Evolutionary conservation across 768 basidiomycete genomes (phyloP), one percentile per base, ranked within the genome.

Genomic region (Paxillus ammoniavirescens): DNA sequence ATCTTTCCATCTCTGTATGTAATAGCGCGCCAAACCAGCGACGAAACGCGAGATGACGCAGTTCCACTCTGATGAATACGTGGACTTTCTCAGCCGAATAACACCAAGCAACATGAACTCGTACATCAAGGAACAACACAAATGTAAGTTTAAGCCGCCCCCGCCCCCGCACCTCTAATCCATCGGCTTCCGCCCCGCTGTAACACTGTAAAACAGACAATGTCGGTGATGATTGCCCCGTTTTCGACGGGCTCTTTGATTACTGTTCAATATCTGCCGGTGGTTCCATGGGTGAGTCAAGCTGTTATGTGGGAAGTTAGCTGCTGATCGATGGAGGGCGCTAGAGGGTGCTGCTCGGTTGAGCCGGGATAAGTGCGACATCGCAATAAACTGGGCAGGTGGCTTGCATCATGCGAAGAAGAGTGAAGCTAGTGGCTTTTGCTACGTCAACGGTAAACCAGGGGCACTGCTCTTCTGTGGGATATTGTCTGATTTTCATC

Each of bases 211-310:
- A 10, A 13, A 38, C 59, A 97, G 94, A 96, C 72, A 98, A 98
- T 58, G 94, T 98, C 18, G 97, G 96, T 33, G 97, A 99, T 63
- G 97, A 99, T 70, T 98, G 96, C 71, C 97, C 97, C 2, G 93
- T 98, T 33, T 99, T 99, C 61, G 97, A 99, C 61, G 97, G 97
- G 1, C 74, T 99, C 43, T 99, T 99, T 68, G 97, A 99, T 62
- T 99, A 98, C 68, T 98, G 97, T 67, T 95, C 96, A 3, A 99
- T 99, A 63, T 98, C 97, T 10, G 97, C 97, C n/a, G 97, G 97
- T 44, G 97, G 97, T 3, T 97, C 94, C 0, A 98, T 99, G 93
- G 96, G 97, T 97, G 61, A 53, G 86, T 72, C 37, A 28, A 30
- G 13, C 37, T 38, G 26, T 14, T 6, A 18, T 36, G 46, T 50